Conservation (phyloP, 345 rosid species). For the Microcos paniculata region DNA sequence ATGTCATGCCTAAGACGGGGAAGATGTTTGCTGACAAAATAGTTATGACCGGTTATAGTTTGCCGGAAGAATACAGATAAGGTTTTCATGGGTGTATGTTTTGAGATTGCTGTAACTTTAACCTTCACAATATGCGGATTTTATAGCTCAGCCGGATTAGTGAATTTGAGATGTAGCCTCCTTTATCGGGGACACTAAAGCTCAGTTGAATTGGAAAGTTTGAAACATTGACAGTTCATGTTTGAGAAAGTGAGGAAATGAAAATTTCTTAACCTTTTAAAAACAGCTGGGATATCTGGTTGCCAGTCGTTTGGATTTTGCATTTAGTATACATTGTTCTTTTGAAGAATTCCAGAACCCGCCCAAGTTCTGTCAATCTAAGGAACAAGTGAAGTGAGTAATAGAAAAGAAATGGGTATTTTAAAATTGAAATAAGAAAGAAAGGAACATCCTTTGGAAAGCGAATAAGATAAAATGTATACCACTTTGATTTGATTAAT, state of each 20-base stretch:
- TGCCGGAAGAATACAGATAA: conserved; percentile 80
- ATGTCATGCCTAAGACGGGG: conserved; percentile 97
- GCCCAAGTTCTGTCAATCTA: no score
- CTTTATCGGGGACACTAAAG: not conserved
- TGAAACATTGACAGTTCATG: not conserved
- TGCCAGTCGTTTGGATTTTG: not conserved
- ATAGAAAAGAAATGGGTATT: no score
- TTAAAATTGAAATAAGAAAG: no score
- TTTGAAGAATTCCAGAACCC: no score
- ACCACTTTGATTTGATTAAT: not conserved
- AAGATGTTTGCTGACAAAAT: conserved; percentile 88
- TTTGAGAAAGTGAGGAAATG: not conserved
- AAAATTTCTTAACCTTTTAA: not conserved
- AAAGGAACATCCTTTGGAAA: no score
- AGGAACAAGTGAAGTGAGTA: no score
- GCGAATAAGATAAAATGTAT: not conserved
- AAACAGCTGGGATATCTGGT: not conserved
- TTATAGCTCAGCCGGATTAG: not conserved
- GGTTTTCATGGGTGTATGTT: conserved; percentile 10
- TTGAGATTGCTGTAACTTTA: conserved; percentile 30
- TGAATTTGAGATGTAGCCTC: conserved; percentile 11
- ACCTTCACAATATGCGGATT: conserved; percentile 4
- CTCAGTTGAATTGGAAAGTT: not conserved
- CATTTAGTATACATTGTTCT: no score
- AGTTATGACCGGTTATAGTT: conserved; percentile 71